Evolutionary conservation across 2,329 filamentous ascomycete genomes (phyloP), one percentile per base, ranked within the genome.

Genomic region (Epichloe bromicola): DNA sequence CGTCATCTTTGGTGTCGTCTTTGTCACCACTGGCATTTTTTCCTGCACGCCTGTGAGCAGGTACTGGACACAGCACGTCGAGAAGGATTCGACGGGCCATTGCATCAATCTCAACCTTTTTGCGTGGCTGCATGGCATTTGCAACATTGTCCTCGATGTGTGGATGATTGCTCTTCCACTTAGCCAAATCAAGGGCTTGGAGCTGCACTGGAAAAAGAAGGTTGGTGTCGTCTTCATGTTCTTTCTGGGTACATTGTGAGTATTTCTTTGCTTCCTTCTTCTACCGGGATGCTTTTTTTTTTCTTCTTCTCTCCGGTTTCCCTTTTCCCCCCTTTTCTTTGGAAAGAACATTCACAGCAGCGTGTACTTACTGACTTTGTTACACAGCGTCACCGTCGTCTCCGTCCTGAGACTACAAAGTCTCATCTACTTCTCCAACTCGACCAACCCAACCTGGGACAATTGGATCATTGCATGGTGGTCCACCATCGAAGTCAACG

Each of bases 51-150:
- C 71, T 0, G 58, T 74, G 1, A 54, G 52, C 4, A 70, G 63
- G 39, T 68, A 67, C 51, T 74, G 71, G 72, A 59, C 54, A 1
- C 60, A 60, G 10, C 74, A 71, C 69, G 67, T 70, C 14, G 66
- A 65, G 0, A 26, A 15, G 33, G 17, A 53, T n/a, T 20, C 36
- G 34, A 3, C 40, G 5, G 49, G 51, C 4, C 19, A 33, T 15
- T 54, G 50, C 23, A 50, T 52, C 33, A 36, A 52, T 5, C 43
- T 54, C 50, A 50, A 54, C 17, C 3, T 50, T 5, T 38, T 54
- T 49, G 52, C 46, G 11, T 54, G 50, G 50, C 10, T 48, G 10
- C 44, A 53, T 26, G 49, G 33, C 19, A 40, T 40, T 7, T 26
- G 42, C 44, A 46, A 51, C 34, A 46, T 53, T 19, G 40, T 30